Evolutionary conservation across 345 rosid species (phyloP), one percentile per base, ranked within the genome.

Genomic region (Carallia pectinifolia): DNA sequence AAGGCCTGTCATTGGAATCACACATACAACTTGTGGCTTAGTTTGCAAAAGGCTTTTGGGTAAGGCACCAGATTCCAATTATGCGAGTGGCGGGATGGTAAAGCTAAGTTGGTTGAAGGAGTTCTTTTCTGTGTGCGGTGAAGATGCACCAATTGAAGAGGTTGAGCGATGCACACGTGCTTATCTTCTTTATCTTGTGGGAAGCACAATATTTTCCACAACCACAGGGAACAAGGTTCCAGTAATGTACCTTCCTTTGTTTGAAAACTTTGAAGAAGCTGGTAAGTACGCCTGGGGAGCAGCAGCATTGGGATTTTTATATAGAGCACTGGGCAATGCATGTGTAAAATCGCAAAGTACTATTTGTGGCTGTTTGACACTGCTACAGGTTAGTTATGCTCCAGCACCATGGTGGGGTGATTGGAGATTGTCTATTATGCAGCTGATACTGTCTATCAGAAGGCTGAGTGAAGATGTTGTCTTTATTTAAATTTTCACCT

Each of bases 21-120:
- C 98, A 0, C 78, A 93, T 74, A 93, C 98, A 2, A 79, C 94
- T 56, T 93, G 98, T 74, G 74, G 70, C 38, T 61, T 77, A 0
- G 90, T 93, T 10, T 93, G 98, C 53, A 83, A 84, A 76, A 83
- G 56, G 82, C 88, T 83, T 77, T 80, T 93, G 5, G 98, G 98
- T 17, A 79, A 40, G 76, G 80, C 87, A 0, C 98, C 97, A 0
- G 96, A 89, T 64, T 79, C 87, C 37, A 88, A 76, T 64, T 91
- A 91, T 65, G 96, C 98, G 0, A 93, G 98, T 79, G 98, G 98
- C 63, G 98, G 98, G 59, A 93, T 93, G 98, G 98, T 93, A 75
- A 93, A 93, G 83, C 83, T 91, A 70, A 93, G 98, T 79, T 93
- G 97, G 98, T 76, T 93, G 81, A 93, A 93, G 75, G 98, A 93